Evolutionary conservation across 805 yeast species (phyloP).

Genomic region (Zygosaccharomyces lentus): DNA sequence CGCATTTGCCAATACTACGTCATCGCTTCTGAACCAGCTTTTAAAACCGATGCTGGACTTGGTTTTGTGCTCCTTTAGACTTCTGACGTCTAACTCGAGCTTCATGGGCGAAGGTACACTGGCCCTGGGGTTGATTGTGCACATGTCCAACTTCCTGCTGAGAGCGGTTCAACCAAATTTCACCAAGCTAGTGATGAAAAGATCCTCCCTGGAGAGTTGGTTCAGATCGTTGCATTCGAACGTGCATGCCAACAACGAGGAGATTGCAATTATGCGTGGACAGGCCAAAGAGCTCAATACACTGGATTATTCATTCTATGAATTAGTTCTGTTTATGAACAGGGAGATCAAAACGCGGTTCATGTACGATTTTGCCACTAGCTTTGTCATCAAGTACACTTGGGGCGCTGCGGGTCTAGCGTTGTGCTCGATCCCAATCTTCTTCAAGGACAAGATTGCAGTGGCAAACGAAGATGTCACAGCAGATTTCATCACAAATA

Average conservation of each 20-base stretch:
- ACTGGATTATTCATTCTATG: constrained; percentile 76
- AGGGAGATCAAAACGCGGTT: constrained; percentile 73
- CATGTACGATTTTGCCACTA: constrained; percentile 78
- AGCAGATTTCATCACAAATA: constrained; percentile 83
- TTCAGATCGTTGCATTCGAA: constrained; percentile 80
- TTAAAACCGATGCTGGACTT: constrained; percentile 81
- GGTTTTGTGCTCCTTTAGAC: constrained; percentile 71
- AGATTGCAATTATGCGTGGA: constrained; percentile 80
- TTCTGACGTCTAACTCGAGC: constrained; percentile 46
- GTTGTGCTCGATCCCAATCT: constrained; percentile 84
- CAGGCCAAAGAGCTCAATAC: constrained; percentile 72
- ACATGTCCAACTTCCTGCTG: constrained; percentile 68
- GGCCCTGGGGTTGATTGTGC: constrained; percentile 73
- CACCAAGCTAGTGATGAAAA: constrained; percentile 69
- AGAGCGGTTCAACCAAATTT: constrained; percentile 85
- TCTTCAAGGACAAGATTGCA: constrained; percentile 44
- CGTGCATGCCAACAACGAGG: constrained; percentile 74
- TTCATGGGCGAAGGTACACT: constrained; percentile 68
- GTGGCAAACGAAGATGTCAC: constrained; percentile 42
- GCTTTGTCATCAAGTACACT: constrained; percentile 82
- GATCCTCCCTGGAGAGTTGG: constrained; percentile 78
- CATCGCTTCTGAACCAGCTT: constrained; percentile 75
- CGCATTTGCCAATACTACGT: constrained; percentile 63
- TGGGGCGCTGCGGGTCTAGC: constrained; percentile 95
- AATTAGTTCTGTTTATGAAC: constrained; percentile 70